A percentile compares a stretch with the other conserved stretches of the same genome.
These are phyloP conservation scores for Phaseolus coccineus DNA, from an alignment of 331 rosid species.

Conservation along the genomic window DNA sequence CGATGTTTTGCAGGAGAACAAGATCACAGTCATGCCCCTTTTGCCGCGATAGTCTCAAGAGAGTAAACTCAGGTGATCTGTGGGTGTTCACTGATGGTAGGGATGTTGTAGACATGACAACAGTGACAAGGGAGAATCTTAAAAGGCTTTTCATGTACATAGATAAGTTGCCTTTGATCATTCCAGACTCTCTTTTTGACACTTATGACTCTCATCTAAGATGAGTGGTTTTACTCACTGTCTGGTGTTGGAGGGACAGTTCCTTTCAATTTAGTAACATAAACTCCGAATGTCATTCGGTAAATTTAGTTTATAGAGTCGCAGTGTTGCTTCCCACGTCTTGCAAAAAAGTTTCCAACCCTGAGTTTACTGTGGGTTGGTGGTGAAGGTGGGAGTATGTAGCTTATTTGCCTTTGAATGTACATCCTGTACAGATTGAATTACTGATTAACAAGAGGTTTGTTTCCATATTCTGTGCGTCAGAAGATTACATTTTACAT, in stretches of 20 bases:
- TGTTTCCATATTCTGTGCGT: conserved; percentile 40
- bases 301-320: conserved; percentile 55
- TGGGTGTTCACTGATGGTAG: conserved; percentile 80
- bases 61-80: conserved; percentile 90
- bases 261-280: conserved; percentile 43
- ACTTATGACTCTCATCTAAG: conserved; percentile 82
- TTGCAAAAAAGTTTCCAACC: conserved; percentile 53
- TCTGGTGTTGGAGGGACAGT: conserved; percentile 47
- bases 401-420: conserved; percentile 50
- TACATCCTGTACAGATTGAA: conserved; percentile 76
- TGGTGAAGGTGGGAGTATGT: conserved; percentile 71
- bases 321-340: conserved; percentile 66
- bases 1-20: conserved; percentile 68
- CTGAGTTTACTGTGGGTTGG: conserved; percentile 64
- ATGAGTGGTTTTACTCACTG: conserved; percentile 49
- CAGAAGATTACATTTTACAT: background rate
- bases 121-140: conserved; percentile 82
- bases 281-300: conserved; percentile 48
- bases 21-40: conserved; percentile 95
- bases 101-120: conserved; percentile 80
- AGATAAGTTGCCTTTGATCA: conserved; percentile 83
- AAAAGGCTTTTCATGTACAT: conserved; percentile 86
- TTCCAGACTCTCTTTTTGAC: conserved; percentile 84
- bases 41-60: conserved; percentile 89
- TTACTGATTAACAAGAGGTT: conserved; percentile 45